phyloP scores from a whole-genome alignment of 306 rosid species.

The Trifolium repens region DNA sequence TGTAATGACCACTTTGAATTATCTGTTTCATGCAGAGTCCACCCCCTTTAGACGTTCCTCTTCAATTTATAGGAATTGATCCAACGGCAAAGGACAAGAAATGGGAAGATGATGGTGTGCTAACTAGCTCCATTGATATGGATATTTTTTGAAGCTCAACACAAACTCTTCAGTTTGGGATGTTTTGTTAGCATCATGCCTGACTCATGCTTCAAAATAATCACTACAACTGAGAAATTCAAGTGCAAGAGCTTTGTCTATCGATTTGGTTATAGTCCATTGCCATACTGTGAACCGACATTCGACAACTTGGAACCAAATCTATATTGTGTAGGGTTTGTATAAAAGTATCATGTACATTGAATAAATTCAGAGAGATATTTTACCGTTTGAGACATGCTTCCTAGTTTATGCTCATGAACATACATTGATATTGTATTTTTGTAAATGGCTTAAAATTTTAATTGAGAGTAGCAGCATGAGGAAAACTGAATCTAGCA shows the following conservation, averaged over 20 bases:
- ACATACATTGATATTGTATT: neutral
- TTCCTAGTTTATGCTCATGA: slow-evolving; percentile 1
- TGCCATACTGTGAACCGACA: neutral
- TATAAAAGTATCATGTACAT: slow-evolving; percentile 28
- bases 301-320: slow-evolving; percentile 22
- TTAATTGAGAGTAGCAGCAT: neutral
- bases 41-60: slow-evolving; percentile 76
- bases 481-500: neutral
- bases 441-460: slow-evolving; percentile 19
- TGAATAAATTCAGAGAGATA: slow-evolving; percentile 21
- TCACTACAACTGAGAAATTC: slow-evolving; percentile 25
- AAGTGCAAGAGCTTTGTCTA: slow-evolving; percentile 7
- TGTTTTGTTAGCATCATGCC: slow-evolving; percentile 15
- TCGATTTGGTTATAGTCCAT: slow-evolving; percentile 15
- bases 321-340: slow-evolving; percentile 13
- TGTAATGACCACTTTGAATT: slow-evolving; percentile 23
- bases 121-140: slow-evolving; percentile 59
- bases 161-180: neutral
- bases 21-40: slow-evolving; percentile 66
- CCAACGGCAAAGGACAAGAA: slow-evolving; percentile 55
- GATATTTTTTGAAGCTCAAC: slow-evolving; percentile 67
- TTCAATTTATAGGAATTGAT: slow-evolving; percentile 59
- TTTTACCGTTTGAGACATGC: neutral
- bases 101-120: slow-evolving; percentile 96
- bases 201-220: slow-evolving; percentile 25